Evolutionary conservation across 306 rosid species (phyloP), one percentile per base, ranked within the genome.

Genomic region (Pyrus betulifolia): DNA sequence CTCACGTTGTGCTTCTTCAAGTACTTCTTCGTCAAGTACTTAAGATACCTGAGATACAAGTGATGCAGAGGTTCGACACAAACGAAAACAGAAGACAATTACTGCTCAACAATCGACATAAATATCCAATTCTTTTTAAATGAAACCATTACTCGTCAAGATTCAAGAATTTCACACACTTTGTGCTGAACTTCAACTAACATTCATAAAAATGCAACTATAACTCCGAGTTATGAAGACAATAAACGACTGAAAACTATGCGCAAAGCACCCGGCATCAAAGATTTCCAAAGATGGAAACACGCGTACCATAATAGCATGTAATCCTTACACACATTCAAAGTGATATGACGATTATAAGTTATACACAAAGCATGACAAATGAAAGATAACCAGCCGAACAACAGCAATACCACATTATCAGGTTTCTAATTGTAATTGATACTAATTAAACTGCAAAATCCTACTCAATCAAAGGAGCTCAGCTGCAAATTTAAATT

Each of bases 1-100:
- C 98, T 85, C 69, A 93, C 97, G 21, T 93, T 93, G 84, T 93
- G 95, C 83, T 93, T 93, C 86, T 93, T 93, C 98, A 93, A 78
- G 83, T 91, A 93, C 91, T 93, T 93, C 95, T 93, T 93, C 21
- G 96, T 91, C 70, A 93, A 83, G 82, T 93, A 93, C 64, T 93
- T 93, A 72, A 91, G 82, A 78, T 93, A 93, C 80, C 98, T 93
- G 83, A 40, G 17, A 74, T 77, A 46, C 38, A 66, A 13, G 21
- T 1, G 17, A 3, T 21, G 19, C 11, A 42, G 6, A 6, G 15
- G 57, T 61, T 11, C 44, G 12, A 9, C 70, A 61, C 19, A 10
- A 33, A 42, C 3, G 45, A 7, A 42, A 15, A 25, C 11, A 2
- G 58, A n/a, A 25, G 4, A 51, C 55, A 22, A 35, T 19, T 11